A percentile compares a stretch with the other conserved stretches of the same genome.
Evolutionary conservation across 805 yeast species (phyloP).

Genomic region (Candida ovalis): DNA sequence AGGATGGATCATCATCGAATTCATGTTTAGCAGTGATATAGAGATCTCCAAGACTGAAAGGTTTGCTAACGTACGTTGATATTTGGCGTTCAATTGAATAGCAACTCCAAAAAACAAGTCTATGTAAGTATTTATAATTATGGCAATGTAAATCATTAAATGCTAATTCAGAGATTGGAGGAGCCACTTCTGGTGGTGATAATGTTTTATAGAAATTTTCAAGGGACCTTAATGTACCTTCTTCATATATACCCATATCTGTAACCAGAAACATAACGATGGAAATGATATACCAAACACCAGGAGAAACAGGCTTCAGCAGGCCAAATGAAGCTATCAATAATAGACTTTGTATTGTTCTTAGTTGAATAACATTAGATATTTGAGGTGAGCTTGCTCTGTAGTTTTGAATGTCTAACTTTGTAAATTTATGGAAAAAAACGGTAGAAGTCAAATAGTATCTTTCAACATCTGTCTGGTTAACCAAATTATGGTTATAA

Average conservation of each 20-base stretch:
- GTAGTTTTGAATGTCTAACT: slow-evolving; percentile 1
- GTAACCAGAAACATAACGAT: slow-evolving; percentile 41
- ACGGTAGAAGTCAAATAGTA: slow-evolving; percentile 12
- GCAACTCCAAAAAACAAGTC: slow-evolving; percentile 43
- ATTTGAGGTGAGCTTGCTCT: background rate
- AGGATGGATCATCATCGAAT: background rate
- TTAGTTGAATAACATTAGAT: slow-evolving; percentile 23
- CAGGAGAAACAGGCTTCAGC: slow-evolving; percentile 45
- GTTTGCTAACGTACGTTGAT: slow-evolving; percentile 43
- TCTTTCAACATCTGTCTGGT: background rate
- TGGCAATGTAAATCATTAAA: slow-evolving; percentile 3
- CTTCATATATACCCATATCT: slow-evolving; percentile 44
- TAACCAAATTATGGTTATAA: background rate
- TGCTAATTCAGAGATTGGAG: background rate
- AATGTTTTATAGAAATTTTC: slow-evolving; percentile 1
- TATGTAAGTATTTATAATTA: slow-evolving; percentile 4
- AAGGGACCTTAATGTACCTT: slow-evolving; percentile 13
- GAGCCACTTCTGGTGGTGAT: background rate
- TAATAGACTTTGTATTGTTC: slow-evolving; percentile 37
- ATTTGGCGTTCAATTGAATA: slow-evolving; percentile 45
- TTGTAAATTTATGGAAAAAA: slow-evolving; percentile 11
- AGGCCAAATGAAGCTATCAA: slow-evolving; percentile 38
- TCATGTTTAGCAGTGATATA: slow-evolving; percentile 13
- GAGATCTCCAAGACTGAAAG: slow-evolving; percentile 41
- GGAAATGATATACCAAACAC: slow-evolving; percentile 45